Base-by-base conservation (phyloP, 306 rosid genomes). In the Ormosia semicastrata region DNA sequence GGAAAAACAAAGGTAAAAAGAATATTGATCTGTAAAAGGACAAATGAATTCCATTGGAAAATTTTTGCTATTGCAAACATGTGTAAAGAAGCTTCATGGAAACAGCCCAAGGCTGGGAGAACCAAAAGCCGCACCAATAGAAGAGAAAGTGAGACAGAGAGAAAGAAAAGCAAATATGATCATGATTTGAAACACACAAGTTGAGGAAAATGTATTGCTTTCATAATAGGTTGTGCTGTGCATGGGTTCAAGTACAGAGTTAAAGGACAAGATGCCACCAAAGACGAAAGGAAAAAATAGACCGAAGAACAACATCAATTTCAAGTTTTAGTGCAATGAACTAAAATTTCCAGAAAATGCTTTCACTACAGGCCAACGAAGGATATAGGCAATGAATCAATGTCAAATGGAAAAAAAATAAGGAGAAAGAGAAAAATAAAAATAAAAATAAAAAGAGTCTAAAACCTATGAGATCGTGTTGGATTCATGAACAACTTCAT, bases 401-500 rank as follows among this genome's bases (percentile, higher is more conserved):
- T 67, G 71, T 60, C 36, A 71, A 68, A 65, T 33, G 71, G 62
- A 8, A 66, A 78, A 78, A 46, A 2, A 5, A 58, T 14, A 40
- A 24, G 1, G 24, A 24, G 1, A 24, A 24, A 24, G n/a, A 24
- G 1, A n/a, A n/a, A n/a, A n/a, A n/a, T n/a, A 24, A 24, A 24
- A 1, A 24, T 0, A 24, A 24, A 24, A 1, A 24, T 0, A 24
- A 24, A 24, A 24, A 24, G 24, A 60, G 33, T 34, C 39, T 12
- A 30, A 24, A 79, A 50, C 62, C 34, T 36, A 36, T 15, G 49
- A 59, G 41, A 57, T 60, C 6, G 67, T 14, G 50, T 15, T 40
- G 80, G 59, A 83, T 56, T 85, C 39, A 65, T 33, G 69, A 60
- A 75, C 36, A 75, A 83, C 63, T 71, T 53, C 34, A 60, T 34